Base-by-base conservation (phyloP, 495 filamentous ascomycete genomes). In the Xylaria bambusicola region DNA sequence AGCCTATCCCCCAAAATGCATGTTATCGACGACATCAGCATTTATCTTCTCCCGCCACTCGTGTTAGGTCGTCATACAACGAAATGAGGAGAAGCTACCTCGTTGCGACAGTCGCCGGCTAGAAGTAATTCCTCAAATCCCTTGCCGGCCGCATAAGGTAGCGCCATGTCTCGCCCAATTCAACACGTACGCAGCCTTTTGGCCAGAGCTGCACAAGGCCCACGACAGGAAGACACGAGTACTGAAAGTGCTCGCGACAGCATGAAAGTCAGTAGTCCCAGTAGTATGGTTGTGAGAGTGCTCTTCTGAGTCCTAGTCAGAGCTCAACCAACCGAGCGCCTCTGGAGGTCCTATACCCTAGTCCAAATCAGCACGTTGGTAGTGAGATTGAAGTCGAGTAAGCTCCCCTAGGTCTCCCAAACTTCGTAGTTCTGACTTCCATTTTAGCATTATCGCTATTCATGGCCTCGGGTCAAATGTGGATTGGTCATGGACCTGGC, bases 381-480 rank as follows among this genome's bases (percentile, higher is more conserved):
- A 9, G 36, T 3, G 18, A 51, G 48, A 27, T 38, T 8, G 29
- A 51, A 21, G 29, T 51, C n/a, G 48, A 51, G 48, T 51, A 36
- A 2, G 48, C 23, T 33, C 10, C 21, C n/a, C 13, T 41, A 3
- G n/a, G n/a, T 15, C 7, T 15, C 38, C 38, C 3, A 3, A 6
- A 9, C 21, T 36, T n/a, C 24, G 17, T 20, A 38, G 3, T 49
- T 40, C 20, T 50, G 27, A 51, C 18, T 15, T 15, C 17, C 12
- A n/a, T 45, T 41, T 23, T 36, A 61, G 49, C 13, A 61, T 61
- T 20, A 36, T 61, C 9, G 58, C 58, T 15, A 36, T 61, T 3
- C 58, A 61, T 47, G 58, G 58, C 2, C 58, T 61, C 40, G 58
- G 58, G 0, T 29, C 58, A 10, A 54, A 61, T 18, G 58, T 54